Conservation (phyloP, 2,329 filamentous ascomycete genomes). For the Colletotrichum caudatum region DNA sequence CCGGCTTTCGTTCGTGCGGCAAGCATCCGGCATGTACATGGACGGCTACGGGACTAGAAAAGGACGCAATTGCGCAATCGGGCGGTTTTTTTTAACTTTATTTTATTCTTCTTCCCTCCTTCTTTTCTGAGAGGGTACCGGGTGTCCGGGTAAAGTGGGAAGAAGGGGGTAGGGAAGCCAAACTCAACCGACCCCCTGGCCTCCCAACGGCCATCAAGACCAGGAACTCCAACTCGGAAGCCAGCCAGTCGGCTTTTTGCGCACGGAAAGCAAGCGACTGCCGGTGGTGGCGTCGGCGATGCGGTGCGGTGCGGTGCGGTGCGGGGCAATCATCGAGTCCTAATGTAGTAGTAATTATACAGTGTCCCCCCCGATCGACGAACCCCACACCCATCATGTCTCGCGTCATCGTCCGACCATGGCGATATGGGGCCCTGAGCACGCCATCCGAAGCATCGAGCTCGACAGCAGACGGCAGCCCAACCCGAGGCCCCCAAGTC, state of each 20-base stretch:
- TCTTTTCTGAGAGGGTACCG: neutral
- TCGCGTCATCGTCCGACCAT: conserved; percentile 41
- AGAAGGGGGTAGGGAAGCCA: neutral
- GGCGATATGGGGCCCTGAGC: conserved; percentile 41
- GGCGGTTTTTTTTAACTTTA: too few species aligned
- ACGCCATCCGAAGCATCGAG: conserved; percentile 39
- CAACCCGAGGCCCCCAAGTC: conserved; percentile 1
- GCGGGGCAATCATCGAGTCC: conserved; percentile 3
- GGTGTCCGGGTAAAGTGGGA: neutral
- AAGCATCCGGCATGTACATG: conserved; percentile 5
- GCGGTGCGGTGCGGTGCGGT: conserved; percentile 22
- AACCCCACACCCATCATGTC: conserved; percentile 21
- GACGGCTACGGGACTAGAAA: neutral
- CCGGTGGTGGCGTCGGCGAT: conserved; percentile 23
- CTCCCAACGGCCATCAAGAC: neutral
- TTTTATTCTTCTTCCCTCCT: too few species aligned
- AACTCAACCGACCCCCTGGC: neutral
- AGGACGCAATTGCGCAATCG: conserved; percentile 11
- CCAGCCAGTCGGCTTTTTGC: neutral
- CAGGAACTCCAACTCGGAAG: neutral
- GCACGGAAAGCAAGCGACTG: neutral
- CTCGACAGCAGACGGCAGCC: conserved; percentile 24
- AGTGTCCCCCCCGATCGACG: neutral
- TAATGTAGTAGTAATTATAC: too few species aligned
- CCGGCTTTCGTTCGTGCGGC: neutral